These are phyloP conservation scores for Potentilla sterilis DNA, from an alignment of 306 rosid species.

Conservation along the genomic window DNA sequence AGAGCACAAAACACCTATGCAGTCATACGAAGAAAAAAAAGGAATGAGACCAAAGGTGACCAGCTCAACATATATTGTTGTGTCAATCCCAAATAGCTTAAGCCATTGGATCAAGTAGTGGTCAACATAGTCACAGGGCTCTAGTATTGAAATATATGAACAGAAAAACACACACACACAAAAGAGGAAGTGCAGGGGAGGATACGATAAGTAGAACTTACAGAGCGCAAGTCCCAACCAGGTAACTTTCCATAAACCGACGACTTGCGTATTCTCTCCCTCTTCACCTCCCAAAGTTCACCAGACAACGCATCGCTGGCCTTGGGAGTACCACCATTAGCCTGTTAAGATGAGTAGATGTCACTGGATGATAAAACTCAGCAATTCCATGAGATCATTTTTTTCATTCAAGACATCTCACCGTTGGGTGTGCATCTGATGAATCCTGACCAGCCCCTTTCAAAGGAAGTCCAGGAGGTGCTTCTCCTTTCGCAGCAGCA, in stretches of 20 bases:
- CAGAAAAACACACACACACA: neutral
- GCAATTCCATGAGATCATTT: conserved; percentile 11
- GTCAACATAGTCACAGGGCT: neutral
- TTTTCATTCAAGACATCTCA: conserved; percentile 24
- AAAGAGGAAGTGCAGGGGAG: neutral
- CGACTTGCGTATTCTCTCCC: conserved; percentile 80
- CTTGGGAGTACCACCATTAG: conserved; percentile 70
- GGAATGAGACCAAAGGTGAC: neutral
- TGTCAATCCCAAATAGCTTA: neutral
- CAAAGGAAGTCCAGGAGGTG: conserved; percentile 96
- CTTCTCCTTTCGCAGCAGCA: conserved; percentile 99
- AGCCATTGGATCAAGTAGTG: neutral
- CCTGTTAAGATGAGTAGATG: conserved; percentile 42
- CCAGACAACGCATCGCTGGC: conserved; percentile 98
- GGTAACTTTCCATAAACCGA: conserved; percentile 66
- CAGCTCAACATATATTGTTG: neutral
- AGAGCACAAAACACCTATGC: neutral
- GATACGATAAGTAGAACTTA: conserved; percentile 38
- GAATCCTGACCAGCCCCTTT: conserved; percentile 99
- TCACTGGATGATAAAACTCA: conserved; percentile 21
- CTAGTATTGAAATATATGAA: neutral
- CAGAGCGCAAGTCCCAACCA: conserved; percentile 96
- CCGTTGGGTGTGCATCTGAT: conserved; percentile 72
- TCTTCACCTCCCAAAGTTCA: conserved; percentile 94
- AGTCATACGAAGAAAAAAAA: neutral